These are phyloP conservation scores for Backusella morwellensis DNA, from an alignment of 192 early-diverging fungal genomes.

Conservation along the genomic window DNA sequence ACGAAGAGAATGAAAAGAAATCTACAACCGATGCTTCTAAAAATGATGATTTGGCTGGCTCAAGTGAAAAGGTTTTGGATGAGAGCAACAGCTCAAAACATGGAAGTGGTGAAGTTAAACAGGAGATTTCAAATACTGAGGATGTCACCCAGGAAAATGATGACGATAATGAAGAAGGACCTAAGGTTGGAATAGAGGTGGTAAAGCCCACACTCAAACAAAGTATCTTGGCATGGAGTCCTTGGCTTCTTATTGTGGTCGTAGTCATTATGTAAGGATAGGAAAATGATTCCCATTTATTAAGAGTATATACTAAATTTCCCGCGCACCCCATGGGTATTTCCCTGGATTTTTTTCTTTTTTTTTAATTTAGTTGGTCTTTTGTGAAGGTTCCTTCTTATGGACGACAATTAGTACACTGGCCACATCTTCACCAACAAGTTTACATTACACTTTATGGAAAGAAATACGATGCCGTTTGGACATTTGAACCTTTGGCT, in stretches of 20 bases:
- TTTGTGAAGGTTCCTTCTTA: constrained; percentile 17
- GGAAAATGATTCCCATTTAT: neutral
- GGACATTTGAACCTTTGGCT: constrained; percentile 38
- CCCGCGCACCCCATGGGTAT: neutral
- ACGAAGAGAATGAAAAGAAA: neutral
- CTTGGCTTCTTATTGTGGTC: constrained; percentile 33
- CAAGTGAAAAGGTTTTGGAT: neutral
- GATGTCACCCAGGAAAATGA: neutral
- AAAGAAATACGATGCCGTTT: constrained; percentile 34
- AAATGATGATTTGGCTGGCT: neutral
- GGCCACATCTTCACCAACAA: constrained; percentile 33
- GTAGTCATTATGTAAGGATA: constrained; percentile 35
- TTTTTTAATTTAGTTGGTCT: constrained; percentile 22
- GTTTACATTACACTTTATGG: constrained; percentile 38
- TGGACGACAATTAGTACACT: constrained; percentile 24
- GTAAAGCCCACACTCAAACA: constrained; percentile 24
- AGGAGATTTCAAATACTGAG: neutral
- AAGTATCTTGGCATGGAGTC: constrained; percentile 30
- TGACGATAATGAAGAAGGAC: neutral
- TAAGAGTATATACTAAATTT: neutral
- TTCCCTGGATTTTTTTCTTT: neutral
- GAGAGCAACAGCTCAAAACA: neutral
- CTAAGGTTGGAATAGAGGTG: neutral
- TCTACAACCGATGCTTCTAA: neutral
- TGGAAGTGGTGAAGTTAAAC: neutral